phyloP scores from a whole-genome alignment of 495 filamentous ascomycete genomes.

The Physcia stellaris region DNA sequence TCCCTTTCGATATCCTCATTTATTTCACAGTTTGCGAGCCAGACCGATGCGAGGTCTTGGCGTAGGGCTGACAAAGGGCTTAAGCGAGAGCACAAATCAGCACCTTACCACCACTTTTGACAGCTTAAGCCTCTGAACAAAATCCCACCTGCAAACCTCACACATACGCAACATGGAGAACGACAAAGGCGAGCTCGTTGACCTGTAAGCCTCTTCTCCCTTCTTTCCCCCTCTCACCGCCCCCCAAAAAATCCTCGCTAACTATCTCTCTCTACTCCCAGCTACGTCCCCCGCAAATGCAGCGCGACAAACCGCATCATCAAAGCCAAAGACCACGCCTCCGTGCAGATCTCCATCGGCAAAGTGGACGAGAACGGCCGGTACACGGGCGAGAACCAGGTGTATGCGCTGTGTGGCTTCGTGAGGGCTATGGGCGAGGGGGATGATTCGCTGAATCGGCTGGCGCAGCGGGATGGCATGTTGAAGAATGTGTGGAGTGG shows the following conservation, averaged over 20 bases:
- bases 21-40: no score
- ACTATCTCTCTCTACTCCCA: slow-evolving; percentile 26
- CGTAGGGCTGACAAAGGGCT: no score
- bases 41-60: no score
- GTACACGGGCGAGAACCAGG: slow-evolving; percentile 93
- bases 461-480: slow-evolving; percentile 90
- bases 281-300: slow-evolving; percentile 99
- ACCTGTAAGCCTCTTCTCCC: slow-evolving; percentile 53
- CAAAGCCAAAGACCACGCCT: slow-evolving; percentile 97
- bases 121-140: no score
- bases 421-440: slow-evolving; percentile 94
- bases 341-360: slow-evolving; percentile 77
- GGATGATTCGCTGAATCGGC: slow-evolving; percentile 90
- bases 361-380: slow-evolving; percentile 94
- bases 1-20: no score
- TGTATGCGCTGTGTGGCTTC: slow-evolving; percentile 95
- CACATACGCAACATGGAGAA: slow-evolving; percentile 93
- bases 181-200: slow-evolving; percentile 97
- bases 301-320: slow-evolving; percentile 93
- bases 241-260: slow-evolving; percentile 3
- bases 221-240: slow-evolving; percentile 10
- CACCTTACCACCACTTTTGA: no score
- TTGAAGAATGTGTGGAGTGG: slow-evolving; percentile 92
- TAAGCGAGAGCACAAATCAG: no score
- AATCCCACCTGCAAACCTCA: no score